phyloP scores from a whole-genome alignment of 2,329 filamentous ascomycete species.

The Paraphaeosphaeria sporulosa region DNA sequence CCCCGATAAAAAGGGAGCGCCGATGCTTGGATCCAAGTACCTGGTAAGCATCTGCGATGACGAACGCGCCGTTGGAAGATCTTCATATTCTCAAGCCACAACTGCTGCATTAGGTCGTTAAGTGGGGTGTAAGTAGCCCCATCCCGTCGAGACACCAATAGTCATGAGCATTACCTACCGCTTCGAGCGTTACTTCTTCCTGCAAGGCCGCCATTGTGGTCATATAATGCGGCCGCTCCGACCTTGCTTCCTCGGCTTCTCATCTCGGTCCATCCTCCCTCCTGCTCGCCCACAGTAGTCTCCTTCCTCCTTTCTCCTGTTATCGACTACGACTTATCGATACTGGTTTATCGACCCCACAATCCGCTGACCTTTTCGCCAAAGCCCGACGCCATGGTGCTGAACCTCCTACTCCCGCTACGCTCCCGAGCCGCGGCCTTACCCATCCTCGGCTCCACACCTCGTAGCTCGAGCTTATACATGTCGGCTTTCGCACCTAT shows the following conservation, averaged over 20 bases:
- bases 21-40: constrained; percentile 7
- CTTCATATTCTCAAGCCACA: constrained; percentile 2
- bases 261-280: constrained; percentile 1
- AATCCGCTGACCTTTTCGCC: constrained; percentile 36
- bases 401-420: constrained; percentile 33
- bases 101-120: constrained; percentile 16
- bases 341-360: constrained; percentile 25
- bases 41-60: constrained; percentile 1
- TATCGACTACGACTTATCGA: constrained; percentile 3
- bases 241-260: neutral
- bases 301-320: constrained; percentile 9
- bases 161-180: constrained; percentile 2
- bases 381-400: constrained; percentile 33
- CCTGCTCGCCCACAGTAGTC: constrained; percentile 2
- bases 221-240: constrained; percentile 15
- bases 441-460: constrained; percentile 32
- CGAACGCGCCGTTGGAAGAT: constrained; percentile 6
- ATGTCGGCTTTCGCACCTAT: constrained; percentile 33
- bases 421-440: constrained; percentile 24
- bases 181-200: neutral
- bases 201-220: constrained; percentile 9
- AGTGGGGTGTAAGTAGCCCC: constrained; percentile 9
- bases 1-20: constrained; percentile 7
- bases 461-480: constrained; percentile 36
- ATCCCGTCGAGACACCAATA: constrained; percentile 1